A percentile compares a stretch with the other conserved stretches of the same genome.
These are phyloP conservation scores for Eragrostis tef DNA, from an alignment of 202 grass and related monocot genomes.

Conservation along the genomic window DNA sequence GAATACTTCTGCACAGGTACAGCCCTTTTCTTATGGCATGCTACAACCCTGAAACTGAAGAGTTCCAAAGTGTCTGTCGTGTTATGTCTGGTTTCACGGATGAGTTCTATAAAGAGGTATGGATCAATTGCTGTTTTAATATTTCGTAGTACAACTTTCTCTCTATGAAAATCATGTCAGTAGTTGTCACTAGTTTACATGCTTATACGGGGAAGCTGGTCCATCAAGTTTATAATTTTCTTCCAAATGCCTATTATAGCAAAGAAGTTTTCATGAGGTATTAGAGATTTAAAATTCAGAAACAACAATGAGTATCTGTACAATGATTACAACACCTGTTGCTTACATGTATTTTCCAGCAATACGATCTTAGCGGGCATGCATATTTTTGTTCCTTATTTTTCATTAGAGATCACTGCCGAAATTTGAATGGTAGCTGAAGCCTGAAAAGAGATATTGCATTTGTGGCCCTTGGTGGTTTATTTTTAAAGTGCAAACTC, in stretches of 20 bases:
- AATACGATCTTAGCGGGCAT: not conserved
- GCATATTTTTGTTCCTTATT: not conserved
- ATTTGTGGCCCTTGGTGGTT: conserved; percentile 5
- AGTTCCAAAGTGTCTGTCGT: conserved; percentile 93
- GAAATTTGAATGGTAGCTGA: not conserved
- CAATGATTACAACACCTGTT: too few species aligned
- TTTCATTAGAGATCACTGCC: conserved; percentile 21
- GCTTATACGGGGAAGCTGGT: not conserved
- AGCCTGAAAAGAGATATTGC: conserved; percentile 17
- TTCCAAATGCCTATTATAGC: not conserved
- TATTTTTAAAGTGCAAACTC: conserved; percentile 34
- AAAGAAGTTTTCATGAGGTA: not conserved
- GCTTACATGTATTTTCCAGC: conserved; percentile 24
- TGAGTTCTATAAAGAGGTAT: conserved; percentile 89
- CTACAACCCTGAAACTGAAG: conserved; percentile 90
- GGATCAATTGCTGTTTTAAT: not conserved
- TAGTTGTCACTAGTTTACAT: conserved; percentile 11
- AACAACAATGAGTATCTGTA: too few species aligned
- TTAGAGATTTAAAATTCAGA: too few species aligned
- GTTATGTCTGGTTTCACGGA: conserved; percentile 97
- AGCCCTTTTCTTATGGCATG: conserved; percentile 98
- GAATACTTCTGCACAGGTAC: conserved; percentile 61
- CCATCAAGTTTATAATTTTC: not conserved
- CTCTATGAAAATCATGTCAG: conserved; percentile 17
- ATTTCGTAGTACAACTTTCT: conserved; percentile 26